phyloP scores from a whole-genome alignment of 805 yeast species.

The Candida ortonii region DNA sequence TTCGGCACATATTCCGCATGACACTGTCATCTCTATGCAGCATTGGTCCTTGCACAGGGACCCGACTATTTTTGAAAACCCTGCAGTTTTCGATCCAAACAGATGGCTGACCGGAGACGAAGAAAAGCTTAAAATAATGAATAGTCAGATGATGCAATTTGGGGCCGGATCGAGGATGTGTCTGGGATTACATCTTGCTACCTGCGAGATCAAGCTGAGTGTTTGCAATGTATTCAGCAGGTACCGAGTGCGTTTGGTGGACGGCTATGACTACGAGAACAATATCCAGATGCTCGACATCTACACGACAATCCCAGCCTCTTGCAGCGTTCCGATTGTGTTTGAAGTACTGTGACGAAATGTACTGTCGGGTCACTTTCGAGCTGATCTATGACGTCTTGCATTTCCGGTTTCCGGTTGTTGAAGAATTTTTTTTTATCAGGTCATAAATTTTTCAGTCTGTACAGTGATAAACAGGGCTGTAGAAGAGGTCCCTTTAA shows the following conservation, averaged over 20 bases:
- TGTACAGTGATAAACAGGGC: constrained; percentile 1
- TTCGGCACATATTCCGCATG: constrained; percentile 42
- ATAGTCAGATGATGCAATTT: constrained; percentile 59
- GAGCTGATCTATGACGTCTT: no score
- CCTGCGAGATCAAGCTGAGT: constrained; percentile 60
- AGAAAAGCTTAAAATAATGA: constrained; percentile 42
- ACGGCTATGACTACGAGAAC: constrained; percentile 25
- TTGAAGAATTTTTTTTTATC: constrained; percentile 2
- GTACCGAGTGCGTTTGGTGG: constrained; percentile 29
- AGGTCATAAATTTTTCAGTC: not conserved
- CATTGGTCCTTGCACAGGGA: constrained; percentile 65
- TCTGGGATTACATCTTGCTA: constrained; percentile 65
- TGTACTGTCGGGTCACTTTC: no score
- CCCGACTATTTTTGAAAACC: constrained; percentile 45
- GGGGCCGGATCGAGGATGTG: constrained; percentile 77
- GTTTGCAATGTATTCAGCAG: constrained; percentile 53
- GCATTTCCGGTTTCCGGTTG: no score
- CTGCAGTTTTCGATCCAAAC: constrained; percentile 46
- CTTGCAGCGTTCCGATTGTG: constrained; percentile 23
- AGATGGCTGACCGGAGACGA: constrained; percentile 53
- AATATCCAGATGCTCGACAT: constrained; percentile 29
- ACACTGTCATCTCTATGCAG: constrained; percentile 58
- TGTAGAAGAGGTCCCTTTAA: not conserved
- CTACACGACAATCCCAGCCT: constrained; percentile 32
- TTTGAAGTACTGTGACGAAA: constrained; percentile 9